Conservation (phyloP, 192 early-diverging fungal species). For the Coemansia furcata region DNA sequence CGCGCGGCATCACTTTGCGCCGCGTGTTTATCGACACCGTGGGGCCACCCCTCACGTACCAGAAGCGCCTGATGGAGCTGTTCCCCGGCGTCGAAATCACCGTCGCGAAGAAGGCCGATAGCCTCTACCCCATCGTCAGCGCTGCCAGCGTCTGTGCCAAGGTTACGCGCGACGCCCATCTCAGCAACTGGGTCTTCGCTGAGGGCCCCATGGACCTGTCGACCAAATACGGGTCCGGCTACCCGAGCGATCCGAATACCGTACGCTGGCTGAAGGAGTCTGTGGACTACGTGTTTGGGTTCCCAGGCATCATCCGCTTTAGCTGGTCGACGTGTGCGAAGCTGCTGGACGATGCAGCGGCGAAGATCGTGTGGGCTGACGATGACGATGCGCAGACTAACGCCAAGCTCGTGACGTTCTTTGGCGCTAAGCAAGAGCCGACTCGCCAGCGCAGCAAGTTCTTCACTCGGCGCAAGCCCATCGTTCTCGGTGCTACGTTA, state of each 20-base stretch:
- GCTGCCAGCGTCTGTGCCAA: conserved; percentile 97
- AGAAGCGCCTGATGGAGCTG: conserved; percentile 65
- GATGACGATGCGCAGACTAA: conserved; percentile 17
- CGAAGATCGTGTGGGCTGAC: conserved; percentile 26
- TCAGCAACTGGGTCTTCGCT: conserved; percentile 45
- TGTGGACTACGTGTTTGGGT: conserved; percentile 88
- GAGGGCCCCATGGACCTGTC: conserved; percentile 52
- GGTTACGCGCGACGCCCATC: conserved; percentile 55
- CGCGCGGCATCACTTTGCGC: conserved; percentile 61
- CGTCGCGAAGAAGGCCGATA: conserved; percentile 94
- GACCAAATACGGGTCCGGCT: conserved; percentile 81
- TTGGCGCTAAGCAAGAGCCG: neutral
- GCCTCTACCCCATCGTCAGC: conserved; percentile 88
- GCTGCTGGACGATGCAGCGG: conserved; percentile 58
- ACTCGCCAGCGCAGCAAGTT: conserved; percentile 36
- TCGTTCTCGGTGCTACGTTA: conserved; percentile 15
- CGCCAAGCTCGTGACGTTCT: conserved; percentile 1
- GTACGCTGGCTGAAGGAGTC: conserved; percentile 76
- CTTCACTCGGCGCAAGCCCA: conserved; percentile 19
- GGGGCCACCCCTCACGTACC: conserved; percentile 85
- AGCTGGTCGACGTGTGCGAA: conserved; percentile 89
- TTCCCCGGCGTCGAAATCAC: conserved; percentile 82
- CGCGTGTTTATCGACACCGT: conserved; percentile 95
- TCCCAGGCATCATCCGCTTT: conserved; percentile 87
- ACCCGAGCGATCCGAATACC: conserved; percentile 89